Evolutionary conservation across 2,329 filamentous ascomycete genomes (phyloP), one percentile per base, ranked within the genome.

Genomic region (Microdochium paspali): DNA sequence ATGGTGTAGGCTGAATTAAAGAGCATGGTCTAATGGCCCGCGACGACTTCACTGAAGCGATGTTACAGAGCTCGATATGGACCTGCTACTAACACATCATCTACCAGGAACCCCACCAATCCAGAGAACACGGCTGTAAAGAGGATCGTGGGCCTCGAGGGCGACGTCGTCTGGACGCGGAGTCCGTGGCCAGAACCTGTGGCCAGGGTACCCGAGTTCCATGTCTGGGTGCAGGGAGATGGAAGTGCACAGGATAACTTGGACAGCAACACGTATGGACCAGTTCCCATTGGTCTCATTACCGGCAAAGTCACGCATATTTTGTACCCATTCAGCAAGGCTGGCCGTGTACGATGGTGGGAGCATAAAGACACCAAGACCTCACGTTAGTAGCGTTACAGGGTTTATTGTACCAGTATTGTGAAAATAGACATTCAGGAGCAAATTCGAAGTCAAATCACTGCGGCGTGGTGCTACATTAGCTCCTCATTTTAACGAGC

Each of bases 151-250:
- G 93, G 79, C 0, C 59, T 96, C 3, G 83, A 85, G 46, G 90
- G 90, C 10, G 91, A 97, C 61, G 71, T 79, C 1, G 80, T 97
- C 25, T 73, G 70, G 47, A 85, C 86, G 35, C 74, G 78, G 49
- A 64, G 71, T 46, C 82, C 81, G 18, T 85, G 81, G 60, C 74
- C 79, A 9, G 63, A 73, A 15, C 56, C 68, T 1, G 72, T 65
- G 9, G 70, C 86, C 43, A 74, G 76, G 52, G 79, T 98, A 21
- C 91, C 90, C 4, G 76, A 76, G 52, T 89, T 89, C 18, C 90
- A 97, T 69, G 76, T 97, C 24, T 98, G 93, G 93, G 81, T 98
- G 1, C 91, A 97, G 63, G 93, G 93, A 1, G 93, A 98, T 61
- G 89, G 85, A 12, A 77, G 78, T 57, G 77, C 79, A 56, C 74